Evolutionary conservation across 2,329 filamentous ascomycete genomes (phyloP), one percentile per base, ranked within the genome.

Genomic region (Epichloe gansuensis): DNA sequence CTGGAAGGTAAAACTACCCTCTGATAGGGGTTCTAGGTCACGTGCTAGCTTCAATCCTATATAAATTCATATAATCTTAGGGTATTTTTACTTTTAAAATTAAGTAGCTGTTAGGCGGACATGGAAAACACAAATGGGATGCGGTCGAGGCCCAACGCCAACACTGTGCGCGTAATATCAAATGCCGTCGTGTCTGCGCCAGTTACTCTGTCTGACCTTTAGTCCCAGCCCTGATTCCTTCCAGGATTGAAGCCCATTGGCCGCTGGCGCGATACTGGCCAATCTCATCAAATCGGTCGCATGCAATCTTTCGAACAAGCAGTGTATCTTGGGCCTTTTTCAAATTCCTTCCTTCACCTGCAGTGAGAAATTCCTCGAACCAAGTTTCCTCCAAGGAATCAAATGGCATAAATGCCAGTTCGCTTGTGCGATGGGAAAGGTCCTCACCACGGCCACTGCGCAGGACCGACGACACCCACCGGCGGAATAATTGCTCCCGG

Each of bases 321-420:
- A 90, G 72, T 0, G 85, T 87, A 60, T 91, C 88, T 62, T 80
- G 83, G 3, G 85, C 82, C 25, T 78, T 80, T 57, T 77, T 80
- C 7, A 85, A 69, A 43, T 72, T 76, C 61, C 80, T 81, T 2
- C 85, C 86, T 45, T 81, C 80, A 11, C 85, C 84, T 4, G 73
- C 71, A 0, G 80, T 73, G 39, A 94, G 70, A 54, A 78, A 85
- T 28, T 85, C 78, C 58, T 85, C 81, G 56, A 94, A 81, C 85
- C 86, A 91, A 4, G 63, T 64, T 63, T 91, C 86, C 63, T 95
- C 89, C 17, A 78, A 72, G 1, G 72, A 65, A 53, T 81, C 81
- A n/a, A 94, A 78, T 0, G 88, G 86, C 56, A 91, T 68, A 55
- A 84, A 83, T 8, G 88, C 77, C 0, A 94, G 73, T 64, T 91